Base-by-base conservation (phyloP, 352 stramenopile genomes). In the Globisporangium cederbergense region DNA sequence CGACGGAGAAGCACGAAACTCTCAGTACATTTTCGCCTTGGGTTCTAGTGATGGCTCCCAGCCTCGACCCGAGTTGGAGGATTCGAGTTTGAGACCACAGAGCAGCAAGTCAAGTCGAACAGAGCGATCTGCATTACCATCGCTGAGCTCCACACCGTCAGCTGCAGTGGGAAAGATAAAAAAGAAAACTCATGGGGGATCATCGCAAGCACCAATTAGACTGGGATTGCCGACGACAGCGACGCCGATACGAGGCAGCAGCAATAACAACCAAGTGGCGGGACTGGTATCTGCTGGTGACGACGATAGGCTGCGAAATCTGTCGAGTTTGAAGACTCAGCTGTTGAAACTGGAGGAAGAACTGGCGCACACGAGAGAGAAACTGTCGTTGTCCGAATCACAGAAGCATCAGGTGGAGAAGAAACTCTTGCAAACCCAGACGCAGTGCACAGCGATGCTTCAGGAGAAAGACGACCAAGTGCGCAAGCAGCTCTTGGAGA, bases 401-500 rank as follows among this genome's bases (percentile, higher is more conserved):
- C 68, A 77, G 52, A 66, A 52, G 34, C 68, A 70, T 2, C 75
- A 83, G 43, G 22, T 89, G 6, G 75, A 88, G 50, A 72, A 85
- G 25, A 80, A 81, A 6, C 63, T 86, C 20, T 5, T 75, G 0
- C 76, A 83, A 25, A 78, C 66, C 0, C 73, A 83, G 50, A 22
- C 57, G 5, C 77, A 83, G 59, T 81, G 69, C 36, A 62, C 76
- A 5, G 28, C 66, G 1, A 70, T 73, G 49, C 71, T 91, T 6
- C 65, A 75, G 25, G 77, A 86, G 55, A 87, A 84, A 67, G 82
- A 91, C 38, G 78, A 87, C 25, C 73, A 83, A 40, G 69, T 71
- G 46, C 70, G 82, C 8, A 88, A 83, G 38, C 70, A 84, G 40
- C 40, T 86, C 0, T 66, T 91, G 13, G 78, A 88, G 40, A 53